These are phyloP conservation scores for Pseudogymnoascus sp. DNA, from an alignment of 2,329 filamentous ascomycete genomes.

Conservation along the genomic window DNA sequence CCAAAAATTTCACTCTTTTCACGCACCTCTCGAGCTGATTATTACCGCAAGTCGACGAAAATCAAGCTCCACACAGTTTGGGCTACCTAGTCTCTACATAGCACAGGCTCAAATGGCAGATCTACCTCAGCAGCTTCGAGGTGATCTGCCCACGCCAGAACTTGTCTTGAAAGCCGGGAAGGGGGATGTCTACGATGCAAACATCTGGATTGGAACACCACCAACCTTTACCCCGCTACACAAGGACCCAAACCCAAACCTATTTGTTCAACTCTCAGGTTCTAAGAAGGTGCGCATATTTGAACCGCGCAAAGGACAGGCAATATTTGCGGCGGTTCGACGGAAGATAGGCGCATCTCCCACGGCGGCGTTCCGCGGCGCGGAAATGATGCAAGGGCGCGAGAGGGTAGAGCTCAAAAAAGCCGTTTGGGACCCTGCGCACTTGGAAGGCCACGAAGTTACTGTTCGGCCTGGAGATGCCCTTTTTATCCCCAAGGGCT, in stretches of 20 bases:
- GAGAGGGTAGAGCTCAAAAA: constrained; percentile 60
- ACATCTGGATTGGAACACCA: constrained; percentile 78
- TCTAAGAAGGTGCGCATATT: constrained; percentile 67
- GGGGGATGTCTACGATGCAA: constrained; percentile 80
- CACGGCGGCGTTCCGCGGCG: constrained; percentile 48
- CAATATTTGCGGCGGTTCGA: constrained; percentile 51
- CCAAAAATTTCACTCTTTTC: constrained; percentile 35
- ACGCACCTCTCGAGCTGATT: constrained; percentile 31
- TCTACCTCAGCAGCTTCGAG: constrained; percentile 53
- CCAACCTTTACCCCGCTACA: constrained; percentile 88
- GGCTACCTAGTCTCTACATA: constrained; percentile 57
- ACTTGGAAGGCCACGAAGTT: constrained; percentile 27
- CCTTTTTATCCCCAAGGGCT: constrained; percentile 71
- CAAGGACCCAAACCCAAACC: constrained; percentile 85
- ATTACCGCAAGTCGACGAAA: constrained; percentile 13
- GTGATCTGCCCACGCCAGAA: constrained; percentile 60
- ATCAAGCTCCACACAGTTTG: background rate
- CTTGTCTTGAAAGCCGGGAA: constrained; percentile 55
- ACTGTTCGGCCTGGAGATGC: constrained; percentile 57
- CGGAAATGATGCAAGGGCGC: constrained; percentile 83
- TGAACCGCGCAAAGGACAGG: constrained; percentile 51
- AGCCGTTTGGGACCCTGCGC: constrained; percentile 54
- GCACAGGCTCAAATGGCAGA: constrained; percentile 69
- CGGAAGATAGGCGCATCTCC: constrained; percentile 30
- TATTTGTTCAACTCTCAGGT: constrained; percentile 76